These are phyloP conservation scores for Cucurbita pepo DNA, from an alignment of 306 rosid species.

Conservation along the genomic window DNA sequence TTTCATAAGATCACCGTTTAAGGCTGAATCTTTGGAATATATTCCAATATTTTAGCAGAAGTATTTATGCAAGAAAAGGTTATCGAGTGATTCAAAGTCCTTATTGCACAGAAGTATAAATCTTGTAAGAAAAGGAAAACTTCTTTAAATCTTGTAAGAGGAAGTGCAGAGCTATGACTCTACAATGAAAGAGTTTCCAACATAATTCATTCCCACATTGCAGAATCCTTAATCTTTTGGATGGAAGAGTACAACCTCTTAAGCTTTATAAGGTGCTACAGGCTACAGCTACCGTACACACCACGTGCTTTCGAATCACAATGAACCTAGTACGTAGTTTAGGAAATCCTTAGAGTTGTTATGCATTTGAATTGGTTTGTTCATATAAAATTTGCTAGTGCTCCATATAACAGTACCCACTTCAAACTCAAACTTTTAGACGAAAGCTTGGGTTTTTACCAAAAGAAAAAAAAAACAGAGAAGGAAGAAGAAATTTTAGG, in stretches of 20 bases:
- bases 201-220: neutral
- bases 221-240: neutral
- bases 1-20: neutral
- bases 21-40: neutral
- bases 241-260: neutral
- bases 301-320: neutral
- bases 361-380: neutral
- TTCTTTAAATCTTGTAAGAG: neutral
- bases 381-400: neutral
- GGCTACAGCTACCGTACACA: neutral
- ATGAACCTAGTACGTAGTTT: neutral
- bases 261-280: neutral
- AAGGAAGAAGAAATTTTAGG: neutral
- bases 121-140: neutral
- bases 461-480: neutral
- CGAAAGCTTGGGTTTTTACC: neutral
- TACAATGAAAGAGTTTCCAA: neutral
- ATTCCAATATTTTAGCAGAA: neutral
- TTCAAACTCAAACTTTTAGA: neutral
- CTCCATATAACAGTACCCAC: neutral
- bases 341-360: neutral
- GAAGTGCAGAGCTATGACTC: neutral
- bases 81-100: neutral
- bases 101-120: neutral
- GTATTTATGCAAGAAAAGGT: neutral